Percentiles rank a stretch among this genome's conserved stretches.
Conservation (phyloP, 441 rosid genomes). For the Pelargonium australe region DNA sequence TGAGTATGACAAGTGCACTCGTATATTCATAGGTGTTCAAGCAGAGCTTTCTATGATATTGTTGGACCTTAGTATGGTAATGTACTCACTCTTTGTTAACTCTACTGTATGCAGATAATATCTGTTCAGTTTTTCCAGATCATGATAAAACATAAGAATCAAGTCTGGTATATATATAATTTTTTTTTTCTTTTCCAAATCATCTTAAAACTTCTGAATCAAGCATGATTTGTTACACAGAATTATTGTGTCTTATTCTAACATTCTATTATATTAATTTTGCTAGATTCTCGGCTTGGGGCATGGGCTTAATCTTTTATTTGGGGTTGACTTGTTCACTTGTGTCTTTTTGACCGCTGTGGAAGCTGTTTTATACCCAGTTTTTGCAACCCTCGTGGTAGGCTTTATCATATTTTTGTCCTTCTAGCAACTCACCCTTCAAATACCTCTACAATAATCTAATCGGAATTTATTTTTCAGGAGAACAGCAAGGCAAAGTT, state of each 20-base stretch:
- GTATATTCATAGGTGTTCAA: constrained; percentile 81
- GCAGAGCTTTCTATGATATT: constrained; percentile 63
- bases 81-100: constrained; percentile 20
- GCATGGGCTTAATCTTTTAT: constrained; percentile 80
- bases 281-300: constrained; percentile 85
- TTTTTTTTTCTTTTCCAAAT: neutral
- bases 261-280: constrained; percentile 24
- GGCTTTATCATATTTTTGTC: constrained; percentile 22
- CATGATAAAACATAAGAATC: constrained; percentile 2
- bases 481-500: constrained; percentile 53
- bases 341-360: constrained; percentile 74
- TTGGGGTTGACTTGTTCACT: constrained; percentile 76
- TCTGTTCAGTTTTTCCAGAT: constrained; percentile 10
- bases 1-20: constrained; percentile 74
- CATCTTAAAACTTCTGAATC: neutral
- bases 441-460: constrained; percentile 12
- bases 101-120: neutral
- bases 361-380: constrained; percentile 76
- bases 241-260: constrained; percentile 12
- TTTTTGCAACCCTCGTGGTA: constrained; percentile 72
- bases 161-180: neutral
- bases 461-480: constrained; percentile 32
- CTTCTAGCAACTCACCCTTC: constrained; percentile 6
- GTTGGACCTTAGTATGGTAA: constrained; percentile 82
- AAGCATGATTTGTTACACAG: neutral